Evolutionary conservation across 169 alveolate species (phyloP), one percentile per base, ranked within the genome.

Genomic region (Plasmodium vivax): DNA sequence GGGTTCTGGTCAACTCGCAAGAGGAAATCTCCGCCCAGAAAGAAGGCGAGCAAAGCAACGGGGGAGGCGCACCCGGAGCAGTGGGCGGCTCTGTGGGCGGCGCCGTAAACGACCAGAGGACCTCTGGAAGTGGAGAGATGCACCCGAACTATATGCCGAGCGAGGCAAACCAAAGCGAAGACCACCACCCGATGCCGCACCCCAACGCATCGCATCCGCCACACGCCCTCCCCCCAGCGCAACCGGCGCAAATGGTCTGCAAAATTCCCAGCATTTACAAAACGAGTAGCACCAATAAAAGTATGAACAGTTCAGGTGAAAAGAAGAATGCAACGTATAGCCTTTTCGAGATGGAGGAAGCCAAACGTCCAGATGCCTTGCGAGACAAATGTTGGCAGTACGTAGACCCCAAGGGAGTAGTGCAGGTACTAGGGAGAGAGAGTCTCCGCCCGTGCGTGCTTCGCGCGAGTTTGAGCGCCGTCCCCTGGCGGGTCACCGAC

Each of bases 371-470:
- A 12, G 96, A 95, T 83, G 96, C 93, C 16, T 58, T 90, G 93
- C 73, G 82, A 8, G 97, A 95, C 34, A 93, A 80, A 38, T 95
- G 97, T 82, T 95, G 97, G 97, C 96, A 95, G 72, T 95, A 95
- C 83, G 92, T 95, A 14, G 97, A 95, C 83, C 97, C 97, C 16
- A 93, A 93, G 82, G 97, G 97, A 6, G 85, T 91, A 34, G 95
- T 93, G 4, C 97, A 95, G 96, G 97, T 95, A 77, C 10, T 83
- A 6, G 2, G 27, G 7, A 23, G 75, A 72, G 38, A 27, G 27
- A 23, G 27, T 23, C 8, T 36, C 32, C 75, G 6, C 36, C 16
- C 38, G 27, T 36, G 47, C 16, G 30, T 81, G 38, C n/a, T 6
- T 12, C 36, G 12, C 81, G 10, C 19, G 32, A 32, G 30, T 19